Base-by-base conservation (phyloP, 2,329 filamentous ascomycete species). In the Fusarium keratoplasticum region DNA sequence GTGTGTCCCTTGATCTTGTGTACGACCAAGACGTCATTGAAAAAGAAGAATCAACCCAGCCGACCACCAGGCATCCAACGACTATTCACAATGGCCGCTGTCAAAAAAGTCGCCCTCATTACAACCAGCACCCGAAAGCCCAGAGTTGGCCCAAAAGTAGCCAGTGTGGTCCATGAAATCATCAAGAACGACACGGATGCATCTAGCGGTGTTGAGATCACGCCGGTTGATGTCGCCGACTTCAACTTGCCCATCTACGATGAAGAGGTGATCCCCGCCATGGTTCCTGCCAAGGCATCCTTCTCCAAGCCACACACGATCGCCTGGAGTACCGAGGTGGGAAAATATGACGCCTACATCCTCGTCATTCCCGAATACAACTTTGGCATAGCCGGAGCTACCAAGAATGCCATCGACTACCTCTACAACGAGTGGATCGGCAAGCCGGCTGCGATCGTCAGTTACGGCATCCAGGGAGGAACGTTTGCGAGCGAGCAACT, bases 321-420 rank as follows among this genome's bases (percentile, higher is more conserved):
- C n/a, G 79, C 77, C 1, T 89, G 88, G 87, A 85, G 81, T 35
- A 76, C 75, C 6, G 82, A 83, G 69, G 86, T 89, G 42, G 71
- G 78, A n/a, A 78, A 79, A 29, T 82, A 86, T 78, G 83, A 86
- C 58, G 87, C 77, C 18, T 88, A 87, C 77, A 77, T 89, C 36
- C 80, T 89, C 57, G 84, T 89, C 50, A 83, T 85, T n/a, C 84
- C 86, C 2, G 85, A 89, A 78, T 91, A 91, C 77, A 91, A 92
- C 81, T 87, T 82, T 77, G 85, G 87, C 27, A 80, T 90, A 7
- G 82, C 89, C 0, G 89, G 86, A 0, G 84, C 82, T 8, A 80
- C 89, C 58, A 92, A 92, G 82, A 92, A 91, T 76, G 89, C 90
- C 7, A 85, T 92, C 64, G 90, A 92, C 77, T 91, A 89, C 75